Base-by-base conservation (phyloP, 768 basidiomycete species). In the Rhodotorula babjevae region DNA sequence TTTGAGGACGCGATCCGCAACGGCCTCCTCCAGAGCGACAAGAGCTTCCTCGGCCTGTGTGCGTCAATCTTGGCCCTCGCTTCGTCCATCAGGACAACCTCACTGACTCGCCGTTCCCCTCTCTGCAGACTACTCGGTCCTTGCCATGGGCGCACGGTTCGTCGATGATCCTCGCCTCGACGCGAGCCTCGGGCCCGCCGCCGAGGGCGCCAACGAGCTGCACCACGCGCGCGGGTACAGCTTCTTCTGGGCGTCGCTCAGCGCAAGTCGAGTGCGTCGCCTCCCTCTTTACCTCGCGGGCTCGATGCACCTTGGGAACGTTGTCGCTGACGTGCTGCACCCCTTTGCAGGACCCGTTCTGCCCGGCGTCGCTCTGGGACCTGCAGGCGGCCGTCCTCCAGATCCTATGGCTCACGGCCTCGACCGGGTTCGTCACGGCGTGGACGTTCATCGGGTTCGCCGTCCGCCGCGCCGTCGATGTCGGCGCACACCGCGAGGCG, bases 401-500 rank as follows among this genome's bases (percentile, higher is more conserved):
- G 44, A 67, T 76, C 50, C 2, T 67, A 19, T 82, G 85, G 82
- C 31, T 77, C 29, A 44, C 76, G 42, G 74, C 76, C 15, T 69
- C 77, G 31, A 74, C 80, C 7, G 74, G 80, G 6, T 77, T 78
- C 9, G 75, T 80, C 47, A 71, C 79, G 11, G 73, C 74, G 3
- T 77, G 77, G 77, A 55, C 56, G 7, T 42, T 52, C 6, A 31
- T 60, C 11, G 77, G 77, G 16, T 72, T 63, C 18, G 57, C 61
- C 4, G 80, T 92, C 46, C 87, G 90, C 7, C 82, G 88, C 61
- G 86, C 87, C 1, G 87, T 90, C 78, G 90, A 93, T 73, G 86
- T 90, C 52, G 91, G 91, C 42, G 88, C 86, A 2, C 91, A 92
- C 80, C 84, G 87, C 61, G 87, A 83, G 78, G 86, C 84, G 74